Percentiles rank a stretch among this genome's conserved stretches.
phyloP scores from a whole-genome alignment of 2,329 filamentous ascomycete genomes.

The Nemania diffusa region DNA sequence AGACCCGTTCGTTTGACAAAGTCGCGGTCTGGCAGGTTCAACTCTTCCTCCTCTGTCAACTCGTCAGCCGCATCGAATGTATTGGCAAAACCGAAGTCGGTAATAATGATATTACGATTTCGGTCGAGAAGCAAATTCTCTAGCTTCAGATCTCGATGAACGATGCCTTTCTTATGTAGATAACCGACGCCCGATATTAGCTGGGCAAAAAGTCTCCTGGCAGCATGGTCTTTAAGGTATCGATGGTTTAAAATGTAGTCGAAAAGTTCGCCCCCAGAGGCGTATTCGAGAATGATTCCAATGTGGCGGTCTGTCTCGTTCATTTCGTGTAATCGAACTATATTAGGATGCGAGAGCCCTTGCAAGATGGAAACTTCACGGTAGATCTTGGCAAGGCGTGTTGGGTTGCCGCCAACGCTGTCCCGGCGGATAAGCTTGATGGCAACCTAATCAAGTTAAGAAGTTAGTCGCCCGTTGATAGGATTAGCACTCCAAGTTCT shows the following conservation, averaged over 20 bases:
- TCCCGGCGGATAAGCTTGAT: conserved; percentile 96
- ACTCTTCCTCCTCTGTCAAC: conserved; percentile 88
- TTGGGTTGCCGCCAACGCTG: conserved; percentile 86
- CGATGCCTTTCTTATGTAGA: conserved; percentile 97
- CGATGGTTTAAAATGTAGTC: conserved; percentile 98
- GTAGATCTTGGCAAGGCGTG: conserved; percentile 93
- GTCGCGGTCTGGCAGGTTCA: conserved; percentile 85
- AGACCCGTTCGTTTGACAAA: conserved; percentile 88
- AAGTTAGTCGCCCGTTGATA: conserved; percentile 27
- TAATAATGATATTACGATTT: conserved; percentile 99
- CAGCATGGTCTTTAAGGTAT: conserved; percentile 93
- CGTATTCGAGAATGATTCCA: conserved; percentile 97
- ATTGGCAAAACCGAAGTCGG: conserved; percentile 98
- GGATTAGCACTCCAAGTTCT: not conserved
- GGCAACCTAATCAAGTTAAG: conserved; percentile 74
- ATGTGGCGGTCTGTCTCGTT: conserved; percentile 97
- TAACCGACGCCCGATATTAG: conserved; percentile 97
- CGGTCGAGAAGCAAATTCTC: conserved; percentile 95
- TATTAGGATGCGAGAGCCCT: conserved; percentile 92
- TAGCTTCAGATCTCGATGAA: conserved; percentile 95
- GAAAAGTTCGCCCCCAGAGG: conserved; percentile 95
- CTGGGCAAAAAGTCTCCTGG: conserved; percentile 91
- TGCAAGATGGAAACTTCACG: conserved; percentile 93
- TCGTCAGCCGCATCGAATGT: conserved; percentile 93
- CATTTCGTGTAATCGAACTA: conserved; percentile 97